A percentile compares a stretch with the other conserved stretches of the same genome.
Evolutionary conservation across 2,329 filamentous ascomycete genomes (phyloP).

Genomic region (Aspergillus latus): DNA sequence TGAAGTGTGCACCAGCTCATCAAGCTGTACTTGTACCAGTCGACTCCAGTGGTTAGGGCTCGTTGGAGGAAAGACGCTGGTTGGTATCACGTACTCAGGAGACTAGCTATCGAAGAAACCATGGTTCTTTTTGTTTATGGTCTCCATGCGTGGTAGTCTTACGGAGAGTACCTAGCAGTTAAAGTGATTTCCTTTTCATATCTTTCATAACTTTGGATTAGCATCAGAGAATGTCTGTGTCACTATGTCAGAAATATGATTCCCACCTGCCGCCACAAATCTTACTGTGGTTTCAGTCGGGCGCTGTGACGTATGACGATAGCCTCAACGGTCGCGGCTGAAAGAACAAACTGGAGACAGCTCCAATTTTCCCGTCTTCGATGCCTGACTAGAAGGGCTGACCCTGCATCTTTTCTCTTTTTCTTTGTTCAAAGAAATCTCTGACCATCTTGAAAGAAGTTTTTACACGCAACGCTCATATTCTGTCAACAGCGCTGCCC

Average conservation of each 20-base stretch:
- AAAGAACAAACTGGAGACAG: constrained; percentile 8
- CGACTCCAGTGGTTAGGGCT: neutral
- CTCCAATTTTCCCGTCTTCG: neutral
- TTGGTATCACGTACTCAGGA: neutral
- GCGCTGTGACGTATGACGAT: constrained; percentile 12
- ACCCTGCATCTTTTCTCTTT: neutral
- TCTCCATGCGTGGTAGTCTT: neutral
- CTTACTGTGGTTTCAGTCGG: constrained; percentile 6
- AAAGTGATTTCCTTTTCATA: too few relatives aligned
- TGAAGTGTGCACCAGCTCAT: neutral
- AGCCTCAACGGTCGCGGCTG: constrained; percentile 12
- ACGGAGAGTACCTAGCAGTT: neutral
- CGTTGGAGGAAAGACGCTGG: neutral
- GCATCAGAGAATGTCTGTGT: neutral
- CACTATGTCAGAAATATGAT: neutral
- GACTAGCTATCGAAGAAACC: neutral
- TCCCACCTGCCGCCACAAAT: constrained; percentile 1
- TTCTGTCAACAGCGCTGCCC: constrained; percentile 1
- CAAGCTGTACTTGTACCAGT: neutral
- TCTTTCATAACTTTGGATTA: too few relatives aligned
- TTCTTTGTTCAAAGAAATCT: neutral
- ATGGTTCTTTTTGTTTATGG: constrained; percentile 2
- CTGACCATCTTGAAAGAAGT: neutral
- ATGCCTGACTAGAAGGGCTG: constrained; percentile 6
- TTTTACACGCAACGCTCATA: constrained; percentile 1